Evolutionary conservation across 768 basidiomycete genomes (phyloP), one percentile per base, ranked within the genome.

Genomic region (Boletus reticulatus): DNA sequence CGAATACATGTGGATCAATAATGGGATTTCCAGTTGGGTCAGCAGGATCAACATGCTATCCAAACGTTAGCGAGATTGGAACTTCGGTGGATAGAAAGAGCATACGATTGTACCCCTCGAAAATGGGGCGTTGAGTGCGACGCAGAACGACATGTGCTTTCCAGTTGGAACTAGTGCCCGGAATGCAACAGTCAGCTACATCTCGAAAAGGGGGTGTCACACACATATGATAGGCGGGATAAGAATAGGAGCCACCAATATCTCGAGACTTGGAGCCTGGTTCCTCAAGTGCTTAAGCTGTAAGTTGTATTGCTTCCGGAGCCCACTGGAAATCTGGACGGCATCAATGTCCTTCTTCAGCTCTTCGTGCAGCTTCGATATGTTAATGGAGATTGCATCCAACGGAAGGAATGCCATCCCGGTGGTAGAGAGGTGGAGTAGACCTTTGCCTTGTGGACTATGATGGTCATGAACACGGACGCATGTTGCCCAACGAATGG

Each of bases 231-330:
- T 24, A 6, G n/a, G 17, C 11, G 27, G 24, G n/a, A n/a, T 16
- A 38, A 36, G 17, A 27, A 5, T 2, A 4, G 51, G 51, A 5
- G 27, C 12, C 6, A n/a, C 24, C 12, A 45, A 2, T 44, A 52
- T 37, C 43, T 52, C 51, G 8, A 52, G 43, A 44, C 43, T 52
- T 6, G 51, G 34, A 45, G 43, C 43, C 34, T 45, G 51, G 14
- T 52, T 37, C 51, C 27, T 52, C 34, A 52, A 16, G 17, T 52
- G 43, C 24, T 38, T 36, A 19, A 52, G 36, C 51, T 52, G 51
- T 16, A 52, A 10, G 51, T 52, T 24, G 8, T 52, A 52, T 29
- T 52, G 51, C 43, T 52, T 52, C 9, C 43, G 51, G 24, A 52
- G 43, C 11, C 51, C 51, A 19, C 34, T 29, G 2, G 51, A 38